Evolutionary conservation across 1,284 basidiomycete genomes (phyloP).

Genomic region (Leccinum pachyderme): DNA sequence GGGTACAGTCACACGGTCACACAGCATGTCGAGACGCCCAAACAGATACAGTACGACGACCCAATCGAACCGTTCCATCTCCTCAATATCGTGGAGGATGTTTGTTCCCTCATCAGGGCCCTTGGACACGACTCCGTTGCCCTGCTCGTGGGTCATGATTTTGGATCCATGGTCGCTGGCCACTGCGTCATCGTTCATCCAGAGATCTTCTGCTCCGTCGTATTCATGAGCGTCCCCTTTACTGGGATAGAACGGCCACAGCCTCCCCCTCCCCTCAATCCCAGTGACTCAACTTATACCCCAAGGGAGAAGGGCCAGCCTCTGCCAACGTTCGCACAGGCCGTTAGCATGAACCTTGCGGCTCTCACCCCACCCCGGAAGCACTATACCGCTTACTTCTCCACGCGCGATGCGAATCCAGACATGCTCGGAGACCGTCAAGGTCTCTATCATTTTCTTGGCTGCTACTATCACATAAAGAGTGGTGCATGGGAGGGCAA

Average conservation of each 20-base stretch:
- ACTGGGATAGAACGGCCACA: constrained; percentile 32
- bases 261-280: neutral
- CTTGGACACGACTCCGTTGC: constrained; percentile 48
- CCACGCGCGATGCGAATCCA: constrained; percentile 43
- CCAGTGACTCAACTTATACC: neutral
- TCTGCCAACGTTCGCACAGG: constrained; percentile 12
- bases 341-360: constrained; percentile 34
- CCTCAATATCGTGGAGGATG: constrained; percentile 50
- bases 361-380: constrained; percentile 51
- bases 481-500: constrained; percentile 53
- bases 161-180: constrained; percentile 53
- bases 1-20: constrained; percentile 46
- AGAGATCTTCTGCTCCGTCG: constrained; percentile 53
- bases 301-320: constrained; percentile 8
- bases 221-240: constrained; percentile 61
- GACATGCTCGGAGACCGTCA: constrained; percentile 42
- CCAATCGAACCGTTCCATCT: constrained; percentile 49
- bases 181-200: constrained; percentile 53
- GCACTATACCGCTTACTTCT: constrained; percentile 56
- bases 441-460: constrained; percentile 50
- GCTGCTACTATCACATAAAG: constrained; percentile 60
- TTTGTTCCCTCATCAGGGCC: constrained; percentile 49
- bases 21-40: constrained; percentile 5
- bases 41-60: constrained; percentile 43
- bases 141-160: constrained; percentile 59